phyloP scores from a whole-genome alignment of 495 filamentous ascomycete species.

The Friedmanniomyces simplex region DNA sequence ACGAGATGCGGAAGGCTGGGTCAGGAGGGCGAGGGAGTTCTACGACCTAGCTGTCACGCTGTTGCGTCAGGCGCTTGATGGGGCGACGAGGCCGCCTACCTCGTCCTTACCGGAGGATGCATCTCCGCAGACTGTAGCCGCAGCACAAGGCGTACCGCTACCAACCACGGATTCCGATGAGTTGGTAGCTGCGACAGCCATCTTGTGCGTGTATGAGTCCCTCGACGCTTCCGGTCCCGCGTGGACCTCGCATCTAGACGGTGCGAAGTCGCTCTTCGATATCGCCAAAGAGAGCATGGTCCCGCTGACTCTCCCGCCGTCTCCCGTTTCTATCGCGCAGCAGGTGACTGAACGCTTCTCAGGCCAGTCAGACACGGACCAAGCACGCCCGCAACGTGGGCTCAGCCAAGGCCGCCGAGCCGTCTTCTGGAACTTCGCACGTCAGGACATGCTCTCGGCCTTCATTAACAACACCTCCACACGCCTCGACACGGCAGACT shows the following conservation, averaged over 20 bases:
- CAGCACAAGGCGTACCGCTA: slow-evolving; percentile 25
- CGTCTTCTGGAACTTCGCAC: slow-evolving; percentile 57
- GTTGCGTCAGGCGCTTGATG: slow-evolving; percentile 44
- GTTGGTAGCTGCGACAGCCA: slow-evolving; percentile 50
- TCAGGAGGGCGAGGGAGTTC: slow-evolving; percentile 48
- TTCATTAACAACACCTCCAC: slow-evolving; percentile 54
- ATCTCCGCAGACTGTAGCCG: background rate
- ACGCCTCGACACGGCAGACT: slow-evolving; percentile 50
- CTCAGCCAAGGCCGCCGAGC: slow-evolving; percentile 47
- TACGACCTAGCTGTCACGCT: slow-evolving; percentile 56
- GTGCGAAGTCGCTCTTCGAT: slow-evolving; percentile 52
- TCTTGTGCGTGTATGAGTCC: slow-evolving; percentile 55
- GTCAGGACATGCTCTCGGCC: slow-evolving; percentile 52
- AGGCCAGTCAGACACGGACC: slow-evolving; percentile 21
- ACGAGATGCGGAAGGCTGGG: slow-evolving; percentile 40
- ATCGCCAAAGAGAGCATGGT: slow-evolving; percentile 56
- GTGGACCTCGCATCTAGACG: slow-evolving; percentile 55
- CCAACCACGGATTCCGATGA: slow-evolving; percentile 46
- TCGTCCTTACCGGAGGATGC: slow-evolving; percentile 12
- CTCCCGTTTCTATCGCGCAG: slow-evolving; percentile 7
- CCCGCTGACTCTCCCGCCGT: slow-evolving; percentile 39
- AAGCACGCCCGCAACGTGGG: background rate
- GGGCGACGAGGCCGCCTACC: slow-evolving; percentile 5
- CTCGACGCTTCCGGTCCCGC: slow-evolving; percentile 49
- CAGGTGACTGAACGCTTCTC: slow-evolving; percentile 7